A percentile compares a stretch with the other conserved stretches of the same genome.
Conservation (phyloP, 2,329 filamentous ascomycete species). For the Didymella lethalis region DNA sequence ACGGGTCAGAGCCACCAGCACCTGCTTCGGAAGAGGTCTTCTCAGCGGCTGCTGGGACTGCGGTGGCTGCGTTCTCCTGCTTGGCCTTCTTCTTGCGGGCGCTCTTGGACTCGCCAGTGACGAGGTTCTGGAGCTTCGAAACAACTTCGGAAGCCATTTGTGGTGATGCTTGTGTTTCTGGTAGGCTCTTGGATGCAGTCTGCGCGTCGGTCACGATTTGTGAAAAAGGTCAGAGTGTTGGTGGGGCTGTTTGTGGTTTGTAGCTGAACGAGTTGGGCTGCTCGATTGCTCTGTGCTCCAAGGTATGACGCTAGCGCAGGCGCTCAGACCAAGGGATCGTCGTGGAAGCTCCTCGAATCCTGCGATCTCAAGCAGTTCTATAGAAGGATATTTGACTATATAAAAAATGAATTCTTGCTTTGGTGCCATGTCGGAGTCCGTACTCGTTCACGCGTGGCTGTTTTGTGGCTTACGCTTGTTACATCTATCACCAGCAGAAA, state of each 20-base stretch:
- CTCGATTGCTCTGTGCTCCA: slow-evolving; percentile 15
- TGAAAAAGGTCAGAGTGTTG: slow-evolving; percentile 5
- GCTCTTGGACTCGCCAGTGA: slow-evolving; percentile 64
- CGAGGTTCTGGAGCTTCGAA: slow-evolving; percentile 68
- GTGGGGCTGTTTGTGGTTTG: slow-evolving; percentile 21
- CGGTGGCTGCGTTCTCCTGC: slow-evolving; percentile 49
- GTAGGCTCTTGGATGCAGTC: slow-evolving; percentile 11
- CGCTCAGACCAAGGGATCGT: slow-evolving; percentile 11
- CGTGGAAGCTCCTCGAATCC: slow-evolving; percentile 17
- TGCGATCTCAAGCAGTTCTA: not conserved
- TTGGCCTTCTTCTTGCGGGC: slow-evolving; percentile 63
- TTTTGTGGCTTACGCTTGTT: not conserved
- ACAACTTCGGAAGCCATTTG: slow-evolving; percentile 62
- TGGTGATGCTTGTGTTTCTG: slow-evolving; percentile 21
- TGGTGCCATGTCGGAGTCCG: not conserved
- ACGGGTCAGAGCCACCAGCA: slow-evolving; percentile 41
- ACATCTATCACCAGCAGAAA: not conserved
- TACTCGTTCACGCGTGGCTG: not conserved
- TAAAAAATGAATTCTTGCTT: too few relatives aligned
- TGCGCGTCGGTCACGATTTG: slow-evolving; percentile 28
- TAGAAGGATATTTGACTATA: not conserved
- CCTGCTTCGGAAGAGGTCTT: slow-evolving; percentile 43
- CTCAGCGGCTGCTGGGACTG: slow-evolving; percentile 55
- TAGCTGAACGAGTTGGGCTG: slow-evolving; percentile 21
- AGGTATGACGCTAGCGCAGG: slow-evolving; percentile 16